phyloP scores from a whole-genome alignment of 1,284 basidiomycete species.

The Entoloma clypeatum region DNA sequence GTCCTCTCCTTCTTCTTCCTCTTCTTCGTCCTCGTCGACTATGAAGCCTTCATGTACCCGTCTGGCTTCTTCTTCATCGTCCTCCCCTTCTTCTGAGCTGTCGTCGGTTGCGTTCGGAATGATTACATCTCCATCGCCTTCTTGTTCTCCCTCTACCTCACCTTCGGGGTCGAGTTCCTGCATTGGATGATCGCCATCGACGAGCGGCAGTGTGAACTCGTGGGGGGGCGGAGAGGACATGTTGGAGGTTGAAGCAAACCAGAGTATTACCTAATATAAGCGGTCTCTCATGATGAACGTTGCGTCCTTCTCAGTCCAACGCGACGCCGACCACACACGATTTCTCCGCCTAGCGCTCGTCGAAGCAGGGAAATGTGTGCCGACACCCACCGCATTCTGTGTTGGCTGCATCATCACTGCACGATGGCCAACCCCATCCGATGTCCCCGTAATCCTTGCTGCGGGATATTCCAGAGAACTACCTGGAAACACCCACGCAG shows the following conservation, averaged over 20 bases:
- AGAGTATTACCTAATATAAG: no score
- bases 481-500: constrained; percentile 95
- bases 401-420: constrained; percentile 86
- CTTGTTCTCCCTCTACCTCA: constrained; percentile 40
- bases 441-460: constrained; percentile 54
- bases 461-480: constrained; percentile 92
- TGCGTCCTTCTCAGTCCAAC: constrained; percentile 2
- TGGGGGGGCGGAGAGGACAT: constrained; percentile 19
- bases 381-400: constrained; percentile 84
- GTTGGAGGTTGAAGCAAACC: constrained; percentile 9
- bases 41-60: constrained; percentile 80
- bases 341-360: constrained; percentile 66
- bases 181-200: constrained; percentile 56
- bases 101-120: constrained; percentile 65
- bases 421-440: constrained; percentile 35
- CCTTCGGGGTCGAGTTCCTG: constrained; percentile 43
- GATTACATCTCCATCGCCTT: constrained; percentile 50
- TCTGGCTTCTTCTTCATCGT: constrained; percentile 77
- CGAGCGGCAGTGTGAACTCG: constrained; percentile 7
- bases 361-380: constrained; percentile 72
- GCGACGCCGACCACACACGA: constrained; percentile 38
- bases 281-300: no score
- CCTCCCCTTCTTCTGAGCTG: constrained; percentile 82
- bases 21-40: constrained; percentile 80
- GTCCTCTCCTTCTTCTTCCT: constrained; percentile 57